Evolutionary conservation across 2,329 filamentous ascomycete genomes (phyloP).

Genomic region (Trichoderma aggressivum): DNA sequence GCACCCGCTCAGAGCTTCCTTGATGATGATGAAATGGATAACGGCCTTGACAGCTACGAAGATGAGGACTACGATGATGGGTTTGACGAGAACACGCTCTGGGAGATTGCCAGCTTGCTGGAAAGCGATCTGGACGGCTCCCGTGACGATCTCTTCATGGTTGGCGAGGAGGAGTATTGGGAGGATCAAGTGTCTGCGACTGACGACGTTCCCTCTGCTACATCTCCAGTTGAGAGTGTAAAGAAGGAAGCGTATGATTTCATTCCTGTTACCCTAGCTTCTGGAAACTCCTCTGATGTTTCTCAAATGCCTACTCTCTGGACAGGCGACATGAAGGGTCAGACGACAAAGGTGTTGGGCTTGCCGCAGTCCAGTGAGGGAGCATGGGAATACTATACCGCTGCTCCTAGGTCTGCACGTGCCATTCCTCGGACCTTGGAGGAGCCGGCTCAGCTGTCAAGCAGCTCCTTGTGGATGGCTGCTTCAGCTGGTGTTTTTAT

Average conservation of each 20-base stretch:
- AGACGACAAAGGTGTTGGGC: constrained; percentile 18
- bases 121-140: constrained; percentile 51
- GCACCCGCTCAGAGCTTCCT: constrained; percentile 53
- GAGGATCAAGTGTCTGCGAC: neutral
- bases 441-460: neutral
- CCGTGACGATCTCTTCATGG: constrained; percentile 48
- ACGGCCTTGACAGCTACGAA: constrained; percentile 29
- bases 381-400: constrained; percentile 35
- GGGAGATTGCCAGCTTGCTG: constrained; percentile 61
- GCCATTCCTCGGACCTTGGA: constrained; percentile 14
- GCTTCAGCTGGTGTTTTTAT: neutral
- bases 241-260: constrained; percentile 1
- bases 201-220: neutral
- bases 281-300: neutral
- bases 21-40: constrained; percentile 24
- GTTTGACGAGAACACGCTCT: constrained; percentile 60
- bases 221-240: neutral
- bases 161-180: constrained; percentile 21
- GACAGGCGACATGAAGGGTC: neutral
- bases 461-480: neutral
- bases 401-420: constrained; percentile 8
- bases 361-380: constrained; percentile 36
- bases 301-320: neutral
- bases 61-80: constrained; percentile 45
- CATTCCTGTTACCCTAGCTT: constrained; percentile 1